Base-by-base conservation (phyloP, 2,329 filamentous ascomycete species). In the Cercospora nicotianae region DNA sequence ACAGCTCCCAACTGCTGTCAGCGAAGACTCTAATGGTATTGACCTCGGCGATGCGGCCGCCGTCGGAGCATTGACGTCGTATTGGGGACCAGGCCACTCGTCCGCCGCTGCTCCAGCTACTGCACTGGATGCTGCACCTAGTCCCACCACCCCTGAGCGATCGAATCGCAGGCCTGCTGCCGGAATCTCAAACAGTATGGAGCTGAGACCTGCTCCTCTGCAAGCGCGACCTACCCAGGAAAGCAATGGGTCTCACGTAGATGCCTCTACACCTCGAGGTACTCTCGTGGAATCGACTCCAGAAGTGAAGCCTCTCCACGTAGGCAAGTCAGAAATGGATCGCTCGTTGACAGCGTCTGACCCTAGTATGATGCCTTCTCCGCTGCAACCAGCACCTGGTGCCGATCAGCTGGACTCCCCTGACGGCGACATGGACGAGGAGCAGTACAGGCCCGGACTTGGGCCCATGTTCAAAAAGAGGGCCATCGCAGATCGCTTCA, bases 391-490 rank as follows among this genome's bases (percentile, higher is more conserved):
- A 39, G 23, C 53, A 20, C 48, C 68, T 31, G 42, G 64, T 6
- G 62, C 67, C 33, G 70, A 66, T 20, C 67, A 70, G n/a, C 65
- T 70, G 13, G 67, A 51, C 30, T 69, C 72, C 4, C 72, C 72
- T 9, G 57, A 62, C 2, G 70, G 70, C 16, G 75, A 75, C 58
- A 67, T 63, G 26, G 65, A 63, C 5, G 70, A 70, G 42, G 84
- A 85, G 55, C 78, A 80, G 31, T 83, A 85, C 72, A 84, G 92
- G n/a, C 92, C 93, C 18, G 93, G 93, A 0, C 85, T 96, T 6
- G 93, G 93, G 0, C 92, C 93, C 1, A 97, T 97, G 94, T 90
- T 97, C 74, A 94, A 92, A 79, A 88, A 90, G 70, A 92, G 92
- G 76, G 87, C 87, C 69, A 89, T 89, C 0, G 87, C 87, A 69